Conservation (phyloP, 2,329 filamentous ascomycete genomes). For the Helotiales sp. region DNA sequence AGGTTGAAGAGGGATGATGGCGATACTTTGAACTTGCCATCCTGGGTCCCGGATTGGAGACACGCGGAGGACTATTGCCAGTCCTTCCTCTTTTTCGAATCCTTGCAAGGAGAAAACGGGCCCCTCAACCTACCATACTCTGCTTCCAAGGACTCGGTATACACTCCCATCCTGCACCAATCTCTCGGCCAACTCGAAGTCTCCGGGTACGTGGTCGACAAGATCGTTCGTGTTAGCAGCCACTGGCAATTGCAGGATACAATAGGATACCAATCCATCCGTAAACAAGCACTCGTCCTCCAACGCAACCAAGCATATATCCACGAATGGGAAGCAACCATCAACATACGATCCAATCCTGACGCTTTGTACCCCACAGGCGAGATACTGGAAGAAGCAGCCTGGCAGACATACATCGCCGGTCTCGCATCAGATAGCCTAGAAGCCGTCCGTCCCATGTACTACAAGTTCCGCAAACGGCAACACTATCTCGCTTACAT, state of each 20-base stretch:
- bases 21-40: conserved; percentile 4
- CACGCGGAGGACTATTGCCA: neutral
- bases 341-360: neutral
- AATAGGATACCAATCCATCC: conserved; percentile 10
- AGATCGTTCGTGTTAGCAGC: neutral
- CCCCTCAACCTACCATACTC: neutral
- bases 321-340: conserved; percentile 9
- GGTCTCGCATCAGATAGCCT: neutral
- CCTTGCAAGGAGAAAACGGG: neutral
- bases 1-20: neutral
- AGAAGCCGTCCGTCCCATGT: neutral
- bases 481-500: conserved; percentile 10
- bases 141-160: neutral
- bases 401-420: conserved; percentile 15
- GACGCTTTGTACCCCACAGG: conserved; percentile 7
- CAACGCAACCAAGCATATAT: conserved; percentile 8
- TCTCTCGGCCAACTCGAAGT: conserved; percentile 1
- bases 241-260: conserved; percentile 15
- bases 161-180: neutral
- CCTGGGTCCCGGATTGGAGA: conserved; percentile 23
- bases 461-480: conserved; percentile 1
- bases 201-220: conserved; percentile 13
- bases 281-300: conserved; percentile 13
- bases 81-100: conserved; percentile 5
- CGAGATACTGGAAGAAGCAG: conserved; percentile 12